Conservation (phyloP, 345 rosid genomes). For the Raphanus sativus region DNA sequence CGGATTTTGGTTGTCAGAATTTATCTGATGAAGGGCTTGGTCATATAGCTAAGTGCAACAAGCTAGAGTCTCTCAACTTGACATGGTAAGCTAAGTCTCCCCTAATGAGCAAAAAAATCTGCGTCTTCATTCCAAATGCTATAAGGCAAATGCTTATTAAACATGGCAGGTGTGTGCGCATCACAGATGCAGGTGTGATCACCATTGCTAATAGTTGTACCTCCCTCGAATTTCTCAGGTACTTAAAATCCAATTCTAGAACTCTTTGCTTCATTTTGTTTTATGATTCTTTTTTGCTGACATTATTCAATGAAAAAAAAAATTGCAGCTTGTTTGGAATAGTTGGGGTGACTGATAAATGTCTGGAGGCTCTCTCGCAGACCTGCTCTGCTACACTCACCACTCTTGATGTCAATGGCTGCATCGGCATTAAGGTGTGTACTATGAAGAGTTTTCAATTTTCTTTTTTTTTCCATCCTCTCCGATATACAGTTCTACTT, state of each 20-base stretch:
- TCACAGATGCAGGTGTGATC: constrained; percentile 75
- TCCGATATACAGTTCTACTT: neutral
- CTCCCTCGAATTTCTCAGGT: constrained; percentile 85
- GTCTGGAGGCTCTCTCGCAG: constrained; percentile 69
- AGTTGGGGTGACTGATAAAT: constrained; percentile 85
- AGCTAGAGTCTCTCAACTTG: constrained; percentile 69
- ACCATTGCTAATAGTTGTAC: constrained; percentile 73
- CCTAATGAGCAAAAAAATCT: constrained; percentile 8
- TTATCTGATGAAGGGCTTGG: constrained; percentile 82
- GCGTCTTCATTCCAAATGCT: constrained; percentile 4
- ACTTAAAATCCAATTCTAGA: neutral
- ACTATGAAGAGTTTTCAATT: neutral
- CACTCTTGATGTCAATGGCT: constrained; percentile 93
- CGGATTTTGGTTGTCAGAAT: constrained; percentile 51
- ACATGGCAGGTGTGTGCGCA: constrained; percentile 66
- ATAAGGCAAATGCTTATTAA: neutral
- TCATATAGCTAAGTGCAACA: constrained; percentile 68
- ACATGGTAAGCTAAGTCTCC: constrained; percentile 63
- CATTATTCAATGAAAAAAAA: neutral
- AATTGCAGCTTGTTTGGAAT: constrained; percentile 87
- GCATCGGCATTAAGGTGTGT: constrained; percentile 78
- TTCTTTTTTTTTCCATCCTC: neutral
- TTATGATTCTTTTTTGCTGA: constrained; percentile 24
- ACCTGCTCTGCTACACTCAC: constrained; percentile 66
- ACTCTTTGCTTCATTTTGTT: constrained; percentile 1